These are phyloP conservation scores for Nannizziopsis arthrosporioides DNA, from an alignment of 2,329 filamentous ascomycete genomes.

Conservation along the genomic window DNA sequence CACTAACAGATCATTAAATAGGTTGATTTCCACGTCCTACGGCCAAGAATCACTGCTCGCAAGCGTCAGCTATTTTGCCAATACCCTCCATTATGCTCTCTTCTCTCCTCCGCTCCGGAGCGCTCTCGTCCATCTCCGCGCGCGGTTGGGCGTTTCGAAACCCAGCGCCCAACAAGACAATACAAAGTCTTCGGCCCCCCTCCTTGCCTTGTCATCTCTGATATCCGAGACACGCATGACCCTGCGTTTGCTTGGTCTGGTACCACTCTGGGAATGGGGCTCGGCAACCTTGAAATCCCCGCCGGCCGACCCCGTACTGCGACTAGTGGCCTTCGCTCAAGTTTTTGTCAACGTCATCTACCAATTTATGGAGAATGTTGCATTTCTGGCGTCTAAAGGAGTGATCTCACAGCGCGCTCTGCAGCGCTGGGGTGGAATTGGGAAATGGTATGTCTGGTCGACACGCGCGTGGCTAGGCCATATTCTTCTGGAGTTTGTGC, in stretches of 20 bases:
- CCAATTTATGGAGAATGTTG: constrained; percentile 72
- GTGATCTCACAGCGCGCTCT: constrained; percentile 44
- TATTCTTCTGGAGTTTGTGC: constrained; percentile 61
- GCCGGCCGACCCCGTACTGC: constrained; percentile 36
- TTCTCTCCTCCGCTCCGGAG: constrained; percentile 42
- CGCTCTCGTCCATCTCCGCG: constrained; percentile 35
- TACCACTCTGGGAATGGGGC: constrained; percentile 66
- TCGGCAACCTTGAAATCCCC: constrained; percentile 49
- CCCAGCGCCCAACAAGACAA: constrained; percentile 24
- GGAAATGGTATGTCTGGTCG: constrained; percentile 57
- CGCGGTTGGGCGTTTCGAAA: constrained; percentile 21
- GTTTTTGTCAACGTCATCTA: constrained; percentile 56
- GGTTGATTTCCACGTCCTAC: constrained; percentile 54
- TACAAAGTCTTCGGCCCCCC: constrained; percentile 33
- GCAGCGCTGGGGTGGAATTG: constrained; percentile 42
- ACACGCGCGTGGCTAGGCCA: constrained; percentile 69
- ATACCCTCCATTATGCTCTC: constrained; percentile 49
- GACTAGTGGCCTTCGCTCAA: constrained; percentile 53
- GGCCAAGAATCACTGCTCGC: constrained; percentile 61
- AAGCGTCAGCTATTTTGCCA: constrained; percentile 56
- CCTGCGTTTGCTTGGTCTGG: constrained; percentile 49
- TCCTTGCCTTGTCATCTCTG: constrained; percentile 36
- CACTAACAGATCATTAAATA: constrained; percentile 19
- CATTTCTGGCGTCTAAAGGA: constrained; percentile 63
- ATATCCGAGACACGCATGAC: constrained; percentile 44